Base-by-base conservation (phyloP, 2,329 filamentous ascomycete genomes). In the Trichoderma hamatum region DNA sequence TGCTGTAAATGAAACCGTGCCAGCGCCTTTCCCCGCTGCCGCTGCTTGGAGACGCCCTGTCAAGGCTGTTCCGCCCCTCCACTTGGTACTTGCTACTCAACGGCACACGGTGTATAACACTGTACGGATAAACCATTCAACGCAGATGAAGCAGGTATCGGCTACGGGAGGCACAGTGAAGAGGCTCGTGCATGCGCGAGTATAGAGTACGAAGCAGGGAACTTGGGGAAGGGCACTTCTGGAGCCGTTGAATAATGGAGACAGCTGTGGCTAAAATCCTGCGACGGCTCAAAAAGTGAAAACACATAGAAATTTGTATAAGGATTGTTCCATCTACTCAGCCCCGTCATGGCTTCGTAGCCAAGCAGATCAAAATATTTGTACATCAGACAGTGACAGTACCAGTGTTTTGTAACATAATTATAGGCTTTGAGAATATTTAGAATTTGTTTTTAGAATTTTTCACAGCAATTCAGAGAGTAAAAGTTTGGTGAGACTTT, bases 1-100 rank as follows among this genome's bases (percentile, higher is more conserved):
- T 36, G 46, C 66, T 68, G 66, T 68, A 68, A 67, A 32, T 67
- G 49, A 55, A 55, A 51, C 56, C 9, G 24, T 43, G n/a, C 7
- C 56, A 30, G 56, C 34, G 5, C 34, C 24, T n/a, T 26, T 30
- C 59, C 59, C 59, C 59, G 34, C 36, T 43, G 34, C 51, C 19
- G 43, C 60, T 46, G 19, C 59, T 16, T 32, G 21, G 28, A 34
- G 59, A 24, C 36, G 58, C 39, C 58, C 58, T 61, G 58, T 49
- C 39, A 61, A 49, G 58, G 58, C 58, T 43, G 34, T 51, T 58
- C 55, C 62, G 68, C 49, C 49, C 26, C 70, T 60, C 34, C 63
- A 39, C 26, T 62, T 34, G 49, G 62, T 26, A 52, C 26, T 66
- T 43, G 49, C 51, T n/a, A 36, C 19, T 26, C 24, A 16, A 32